Evolutionary conservation across 2,329 filamentous ascomycete species (phyloP).

Genomic region (Pochonia chlamydosporia): DNA sequence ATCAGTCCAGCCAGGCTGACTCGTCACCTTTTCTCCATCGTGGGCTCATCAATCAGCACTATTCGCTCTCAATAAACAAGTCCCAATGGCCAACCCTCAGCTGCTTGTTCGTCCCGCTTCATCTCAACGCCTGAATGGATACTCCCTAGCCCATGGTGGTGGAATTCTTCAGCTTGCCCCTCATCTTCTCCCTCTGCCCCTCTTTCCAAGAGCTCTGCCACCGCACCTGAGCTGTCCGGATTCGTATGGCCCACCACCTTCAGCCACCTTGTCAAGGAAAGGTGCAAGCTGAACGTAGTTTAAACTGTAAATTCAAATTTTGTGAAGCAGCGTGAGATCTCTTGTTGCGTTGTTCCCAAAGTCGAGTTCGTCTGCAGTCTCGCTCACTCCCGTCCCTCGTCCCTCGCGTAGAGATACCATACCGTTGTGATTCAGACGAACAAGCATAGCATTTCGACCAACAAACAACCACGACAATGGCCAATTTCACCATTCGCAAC

Average conservation of each 20-base stretch:
- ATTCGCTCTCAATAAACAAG: background rate
- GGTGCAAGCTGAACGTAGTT: background rate
- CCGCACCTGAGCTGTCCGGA: background rate
- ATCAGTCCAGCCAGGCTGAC: no score
- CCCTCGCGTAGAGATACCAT: no score
- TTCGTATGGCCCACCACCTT: background rate
- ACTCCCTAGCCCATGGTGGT: no score
- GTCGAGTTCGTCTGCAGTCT: background rate
- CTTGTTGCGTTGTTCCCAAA: background rate
- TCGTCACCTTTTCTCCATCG: no score
- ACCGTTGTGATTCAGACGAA: background rate
- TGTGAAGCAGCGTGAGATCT: background rate
- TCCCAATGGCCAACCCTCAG: background rate
- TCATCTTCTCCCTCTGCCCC: background rate
- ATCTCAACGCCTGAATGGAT: background rate
- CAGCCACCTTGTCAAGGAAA: background rate
- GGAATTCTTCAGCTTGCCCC: constrained; percentile 1
- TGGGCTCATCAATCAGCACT: no score
- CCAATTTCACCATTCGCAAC: constrained; percentile 71
- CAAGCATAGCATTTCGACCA: background rate
- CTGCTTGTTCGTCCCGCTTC: background rate
- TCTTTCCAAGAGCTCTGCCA: background rate
- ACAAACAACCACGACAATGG: constrained; percentile 28
- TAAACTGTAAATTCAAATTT: background rate
- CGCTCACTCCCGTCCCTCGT: background rate